These are phyloP conservation scores for Babesia ovis DNA, from an alignment of 169 alveolate genomes.

Conservation along the genomic window DNA sequence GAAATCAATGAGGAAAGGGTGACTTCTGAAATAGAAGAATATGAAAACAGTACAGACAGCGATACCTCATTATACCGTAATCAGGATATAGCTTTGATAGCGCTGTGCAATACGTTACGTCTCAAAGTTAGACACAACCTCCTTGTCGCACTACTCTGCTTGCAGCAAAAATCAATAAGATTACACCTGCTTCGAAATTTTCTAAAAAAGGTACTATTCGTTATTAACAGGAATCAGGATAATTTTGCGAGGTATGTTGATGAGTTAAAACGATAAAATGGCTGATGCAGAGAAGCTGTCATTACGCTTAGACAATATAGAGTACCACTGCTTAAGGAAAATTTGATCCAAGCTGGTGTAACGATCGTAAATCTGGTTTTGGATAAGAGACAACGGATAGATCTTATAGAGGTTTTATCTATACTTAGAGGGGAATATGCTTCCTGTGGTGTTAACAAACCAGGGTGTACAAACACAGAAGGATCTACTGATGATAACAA, in stretches of 20 bases:
- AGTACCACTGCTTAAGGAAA: not conserved
- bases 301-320: constrained; percentile 14
- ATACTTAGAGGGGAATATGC: not conserved
- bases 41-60: not conserved
- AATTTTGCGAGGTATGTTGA: constrained; percentile 16
- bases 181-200: constrained; percentile 8
- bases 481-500: too few relatives aligned
- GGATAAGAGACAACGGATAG: not conserved
- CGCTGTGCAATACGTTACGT: constrained; percentile 11
- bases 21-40: not conserved
- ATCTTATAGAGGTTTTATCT: not conserved
- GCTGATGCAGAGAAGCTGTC: constrained; percentile 7
- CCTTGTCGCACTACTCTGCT: constrained; percentile 5
- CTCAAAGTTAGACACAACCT: constrained; percentile 22
- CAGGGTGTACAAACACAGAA: too few relatives aligned
- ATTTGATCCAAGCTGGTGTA: not conserved
- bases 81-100: not conserved
- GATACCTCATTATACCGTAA: not conserved
- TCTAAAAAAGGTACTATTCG: not conserved
- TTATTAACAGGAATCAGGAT: not conserved
- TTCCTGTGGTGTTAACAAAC: not conserved
- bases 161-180: constrained; percentile 4
- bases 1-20: not conserved
- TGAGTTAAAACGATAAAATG: not conserved
- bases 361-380: not conserved